Conservation (phyloP, 345 rosid genomes). For the Camelina sativa region DNA sequence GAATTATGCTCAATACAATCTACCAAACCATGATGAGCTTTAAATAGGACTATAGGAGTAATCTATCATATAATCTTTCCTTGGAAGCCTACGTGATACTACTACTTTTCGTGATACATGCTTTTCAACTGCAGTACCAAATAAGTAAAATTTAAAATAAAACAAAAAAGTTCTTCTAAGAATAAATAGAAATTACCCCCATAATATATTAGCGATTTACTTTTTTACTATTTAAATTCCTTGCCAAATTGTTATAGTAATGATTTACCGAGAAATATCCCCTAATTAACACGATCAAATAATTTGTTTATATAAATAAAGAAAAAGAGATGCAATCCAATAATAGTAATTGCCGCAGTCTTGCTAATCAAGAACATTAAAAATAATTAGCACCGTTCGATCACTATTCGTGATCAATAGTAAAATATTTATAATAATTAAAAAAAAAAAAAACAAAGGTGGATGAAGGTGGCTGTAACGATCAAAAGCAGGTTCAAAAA, state of each 20-base stretch:
- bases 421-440: constrained; percentile 14
- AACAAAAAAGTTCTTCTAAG: too few relatives aligned
- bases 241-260: too few relatives aligned
- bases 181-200: too few relatives aligned
- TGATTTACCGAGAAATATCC: too few relatives aligned
- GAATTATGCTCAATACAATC: constrained; percentile 16
- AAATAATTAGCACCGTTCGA: background rate
- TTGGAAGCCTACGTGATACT: constrained; percentile 28
- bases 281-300: too few relatives aligned
- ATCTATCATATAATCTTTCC: constrained; percentile 36
- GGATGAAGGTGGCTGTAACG: constrained; percentile 37
- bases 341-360: too few relatives aligned
- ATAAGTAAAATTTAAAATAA: background rate
- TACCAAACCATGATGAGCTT: constrained; percentile 13
- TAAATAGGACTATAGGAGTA: background rate
- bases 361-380: too few relatives aligned
- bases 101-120: background rate
- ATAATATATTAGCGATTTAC: too few relatives aligned
- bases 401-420: constrained; percentile 6
- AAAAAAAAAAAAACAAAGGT: constrained; percentile 21
- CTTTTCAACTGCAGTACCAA: constrained; percentile 13
- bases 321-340: too few relatives aligned
- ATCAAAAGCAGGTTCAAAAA: constrained; percentile 35
- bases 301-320: too few relatives aligned
- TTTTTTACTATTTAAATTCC: too few relatives aligned